A percentile compares a stretch with the other conserved stretches of the same genome.
Evolutionary conservation across 2,329 filamentous ascomycete species (phyloP).

Genomic region (Dactylellina sp.): DNA sequence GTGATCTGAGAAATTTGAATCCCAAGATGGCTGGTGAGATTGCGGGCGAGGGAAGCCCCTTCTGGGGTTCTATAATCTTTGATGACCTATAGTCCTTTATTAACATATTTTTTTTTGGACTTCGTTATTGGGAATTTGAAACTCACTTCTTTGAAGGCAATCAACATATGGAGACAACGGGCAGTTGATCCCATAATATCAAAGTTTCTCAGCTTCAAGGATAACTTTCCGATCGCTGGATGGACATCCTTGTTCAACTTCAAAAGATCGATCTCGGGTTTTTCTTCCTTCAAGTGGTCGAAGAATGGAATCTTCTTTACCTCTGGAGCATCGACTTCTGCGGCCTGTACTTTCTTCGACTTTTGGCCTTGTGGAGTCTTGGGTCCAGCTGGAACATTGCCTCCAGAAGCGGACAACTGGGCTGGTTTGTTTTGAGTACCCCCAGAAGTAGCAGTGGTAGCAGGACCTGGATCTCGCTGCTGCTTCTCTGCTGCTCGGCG

Average conservation of each 20-base stretch:
- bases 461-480: conserved; percentile 66
- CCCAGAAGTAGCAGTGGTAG: conserved; percentile 59
- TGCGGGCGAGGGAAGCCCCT: conserved; percentile 84
- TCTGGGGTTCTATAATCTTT: conserved; percentile 90
- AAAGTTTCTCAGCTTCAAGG: conserved; percentile 90
- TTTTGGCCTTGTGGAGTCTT: conserved; percentile 59
- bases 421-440: conserved; percentile 62
- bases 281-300: conserved; percentile 65
- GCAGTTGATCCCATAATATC: conserved; percentile 89
- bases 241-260: conserved; percentile 84
- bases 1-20: conserved; percentile 96
- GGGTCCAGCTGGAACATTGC: conserved; percentile 56
- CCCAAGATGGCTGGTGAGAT: conserved; percentile 91
- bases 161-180: conserved; percentile 84
- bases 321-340: conserved; percentile 63
- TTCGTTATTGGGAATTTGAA: background rate
- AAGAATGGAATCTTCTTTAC: conserved; percentile 57
- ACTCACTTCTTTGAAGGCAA: conserved; percentile 86
- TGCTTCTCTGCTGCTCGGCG: conserved; percentile 78
- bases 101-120: conserved; percentile 16
- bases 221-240: conserved; percentile 83
- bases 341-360: conserved; percentile 68
- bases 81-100: conserved; percentile 74
- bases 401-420: conserved; percentile 61
- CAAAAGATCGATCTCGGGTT: conserved; percentile 72